Evolutionary conservation across 192 early-diverging fungal species (phyloP), one percentile per base, ranked within the genome.

Genomic region (Coemansia sp.): DNA sequence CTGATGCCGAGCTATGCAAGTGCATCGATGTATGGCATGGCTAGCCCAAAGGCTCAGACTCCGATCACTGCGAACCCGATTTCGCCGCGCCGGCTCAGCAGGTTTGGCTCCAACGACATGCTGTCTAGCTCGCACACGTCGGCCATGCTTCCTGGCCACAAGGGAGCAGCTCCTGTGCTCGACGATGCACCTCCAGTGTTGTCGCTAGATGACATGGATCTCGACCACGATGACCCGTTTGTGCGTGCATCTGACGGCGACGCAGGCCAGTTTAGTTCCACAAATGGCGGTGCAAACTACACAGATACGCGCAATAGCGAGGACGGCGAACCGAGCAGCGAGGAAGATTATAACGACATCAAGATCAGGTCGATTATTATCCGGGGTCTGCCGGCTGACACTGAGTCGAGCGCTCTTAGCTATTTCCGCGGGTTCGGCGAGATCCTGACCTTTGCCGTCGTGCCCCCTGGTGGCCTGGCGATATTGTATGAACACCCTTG

Each of bases 81-180:
- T 5, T 79, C 82, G 13, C 82, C 77, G 42, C 82, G 74, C n/a
- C 73, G 82, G 7, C 67, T 84, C 27, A 84, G 82, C 66, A 74
- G 82, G 1, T 84, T 84, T 72, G 82, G 82, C 12, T 84, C 82
- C 31, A 84, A 84, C 43, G 82, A 84, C 49, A 84, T 84, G 82
- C 77, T 84, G 12, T 84, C 82, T 5, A 68, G 70, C 34, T 74
- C 82, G 6, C 79, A 84, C 59, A 72, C 43, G 31, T 75, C 77
- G 15, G 65, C 76, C 5, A 31, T 64, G 24, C 63, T 42, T 13
- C 40, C 52, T 5, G 59, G 44, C 31, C 73, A 57, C 18, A 62
- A 41, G 12, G 81, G 64, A 1, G 24, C 68, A 7, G 67, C 69
- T 18, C 60, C 71, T 29, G 57, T 74, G 24, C 76, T 76, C 13